These are phyloP conservation scores for Scheffersomyces segobiensis DNA, from an alignment of 1,139 yeast species.

Conservation along the genomic window DNA sequence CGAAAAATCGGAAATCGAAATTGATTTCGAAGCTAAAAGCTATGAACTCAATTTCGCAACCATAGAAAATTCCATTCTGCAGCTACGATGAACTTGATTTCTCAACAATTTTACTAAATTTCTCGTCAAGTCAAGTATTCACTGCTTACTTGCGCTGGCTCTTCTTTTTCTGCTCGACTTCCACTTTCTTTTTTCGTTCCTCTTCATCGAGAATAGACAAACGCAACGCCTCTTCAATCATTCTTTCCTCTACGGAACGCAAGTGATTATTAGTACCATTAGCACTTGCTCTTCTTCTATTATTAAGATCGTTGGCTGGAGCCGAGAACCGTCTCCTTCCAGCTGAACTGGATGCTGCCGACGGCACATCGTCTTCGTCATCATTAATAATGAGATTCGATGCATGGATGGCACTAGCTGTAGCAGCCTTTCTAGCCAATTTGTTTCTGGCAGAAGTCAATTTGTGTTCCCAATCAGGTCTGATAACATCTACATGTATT, in stretches of 20 bases:
- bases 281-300: conserved; percentile 14
- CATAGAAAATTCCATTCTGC: background rate
- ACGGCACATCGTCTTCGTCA: conserved; percentile 12
- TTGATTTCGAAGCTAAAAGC: background rate
- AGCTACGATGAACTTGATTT: background rate
- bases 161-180: conserved; percentile 10
- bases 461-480: conserved; percentile 91
- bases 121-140: background rate
- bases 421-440: conserved; percentile 84
- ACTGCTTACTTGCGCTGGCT: conserved; percentile 3
- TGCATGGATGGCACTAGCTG: conserved; percentile 92
- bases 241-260: conserved; percentile 61
- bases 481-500: conserved; percentile 72
- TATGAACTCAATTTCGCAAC: background rate
- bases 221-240: conserved; percentile 83
- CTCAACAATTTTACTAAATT: background rate
- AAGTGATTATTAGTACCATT: conserved; percentile 10
- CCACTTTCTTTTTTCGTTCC: conserved; percentile 42
- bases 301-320: conserved; percentile 3
- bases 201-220: conserved; percentile 72
- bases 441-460: conserved; percentile 71
- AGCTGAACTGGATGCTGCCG: conserved; percentile 7
- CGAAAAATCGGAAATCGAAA: background rate
- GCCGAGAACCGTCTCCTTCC: conserved; percentile 7
- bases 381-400: conserved; percentile 57